Evolutionary conservation across 2,329 filamentous ascomycete species (phyloP), one percentile per base, ranked within the genome.

Genomic region (Hypoxylon sp.): DNA sequence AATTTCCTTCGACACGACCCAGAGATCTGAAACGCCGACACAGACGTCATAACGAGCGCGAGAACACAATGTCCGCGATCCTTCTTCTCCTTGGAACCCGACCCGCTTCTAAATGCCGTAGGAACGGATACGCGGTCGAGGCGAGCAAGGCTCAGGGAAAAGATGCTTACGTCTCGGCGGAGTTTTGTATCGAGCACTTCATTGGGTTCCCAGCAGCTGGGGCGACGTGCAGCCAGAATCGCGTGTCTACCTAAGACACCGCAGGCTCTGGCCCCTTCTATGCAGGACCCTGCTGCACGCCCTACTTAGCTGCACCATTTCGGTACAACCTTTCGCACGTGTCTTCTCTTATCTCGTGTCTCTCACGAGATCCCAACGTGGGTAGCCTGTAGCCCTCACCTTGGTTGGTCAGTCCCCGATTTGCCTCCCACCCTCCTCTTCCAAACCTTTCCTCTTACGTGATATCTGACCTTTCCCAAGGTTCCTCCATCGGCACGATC

Each of bases 311-410:
- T 26, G 4, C 4, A 55, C 49, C 41, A 47, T 41, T 46, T 61
- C 62, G 57, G 49, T 65, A 55, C 50, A 61, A 57, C 62, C 62
- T 50, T 57, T 57, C 56, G 49, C 56, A 60, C 53, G 62, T 61
- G 52, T 55, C 24, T 26, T 59, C 47, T 59, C 56, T 44, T 65
- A 43, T 59, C 41, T 30, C 34, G 26, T 49, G 39, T 17, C 41
- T 17, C 32, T 24, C 24, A 30, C n/a, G 49, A 58, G 32, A 41
- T 28, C 41, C 17, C 50, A 11, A 24, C 17, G 17, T 7, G 41
- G 46, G 26, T 10, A 11, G 30, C 6, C 15, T 6, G 26, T 10
- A 11, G 30, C 6, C 15, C 10, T 10, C 5, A 47, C n/a, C n/a
- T 11, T 60, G 46, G 59, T 56, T 57, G 50, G 20, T 22, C 32